These are phyloP conservation scores for Astragalus glycyphyllos DNA, from an alignment of 306 rosid genomes.

Conservation along the genomic window DNA sequence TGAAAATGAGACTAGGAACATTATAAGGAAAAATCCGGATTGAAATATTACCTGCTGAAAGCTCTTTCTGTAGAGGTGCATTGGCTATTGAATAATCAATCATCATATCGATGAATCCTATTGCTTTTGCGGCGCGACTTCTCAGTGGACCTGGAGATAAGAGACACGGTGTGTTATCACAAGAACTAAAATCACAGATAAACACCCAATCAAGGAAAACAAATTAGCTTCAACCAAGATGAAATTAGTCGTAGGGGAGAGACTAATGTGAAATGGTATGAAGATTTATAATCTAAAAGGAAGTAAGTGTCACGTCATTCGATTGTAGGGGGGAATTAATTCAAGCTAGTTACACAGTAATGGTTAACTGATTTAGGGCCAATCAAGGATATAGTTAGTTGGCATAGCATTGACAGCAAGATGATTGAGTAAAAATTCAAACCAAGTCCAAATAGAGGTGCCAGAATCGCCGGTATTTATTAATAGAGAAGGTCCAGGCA, in stretches of 20 bases:
- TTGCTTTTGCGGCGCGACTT: constrained; percentile 99
- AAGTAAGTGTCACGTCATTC: constrained; percentile 8
- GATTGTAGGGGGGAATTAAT: neutral
- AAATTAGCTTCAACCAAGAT: constrained; percentile 2
- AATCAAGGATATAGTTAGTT: constrained; percentile 10
- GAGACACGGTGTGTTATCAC: constrained; percentile 19
- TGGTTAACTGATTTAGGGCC: neutral
- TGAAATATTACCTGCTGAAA: constrained; percentile 76
- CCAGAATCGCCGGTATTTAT: neutral
- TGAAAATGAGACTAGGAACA: neutral
- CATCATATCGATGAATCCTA: constrained; percentile 98
- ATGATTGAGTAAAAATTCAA: neutral
- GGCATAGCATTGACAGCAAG: neutral
- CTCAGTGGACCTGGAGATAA: constrained; percentile 78
- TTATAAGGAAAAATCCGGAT: constrained; percentile 1
- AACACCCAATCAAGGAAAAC: neutral
- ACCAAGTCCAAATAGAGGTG: constrained; percentile 11
- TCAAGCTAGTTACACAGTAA: neutral
- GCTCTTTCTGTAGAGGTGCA: constrained; percentile 90
- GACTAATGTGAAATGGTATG: neutral
- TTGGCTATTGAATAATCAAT: constrained; percentile 86
- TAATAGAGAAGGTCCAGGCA: constrained; percentile 1
- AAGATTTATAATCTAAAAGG: neutral
- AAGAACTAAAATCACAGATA: constrained; percentile 13
- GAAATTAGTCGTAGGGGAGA: constrained; percentile 1